These are phyloP conservation scores for Effrenium voratum DNA, from an alignment of 73 alveolate genomes.

Conservation along the genomic window DNA sequence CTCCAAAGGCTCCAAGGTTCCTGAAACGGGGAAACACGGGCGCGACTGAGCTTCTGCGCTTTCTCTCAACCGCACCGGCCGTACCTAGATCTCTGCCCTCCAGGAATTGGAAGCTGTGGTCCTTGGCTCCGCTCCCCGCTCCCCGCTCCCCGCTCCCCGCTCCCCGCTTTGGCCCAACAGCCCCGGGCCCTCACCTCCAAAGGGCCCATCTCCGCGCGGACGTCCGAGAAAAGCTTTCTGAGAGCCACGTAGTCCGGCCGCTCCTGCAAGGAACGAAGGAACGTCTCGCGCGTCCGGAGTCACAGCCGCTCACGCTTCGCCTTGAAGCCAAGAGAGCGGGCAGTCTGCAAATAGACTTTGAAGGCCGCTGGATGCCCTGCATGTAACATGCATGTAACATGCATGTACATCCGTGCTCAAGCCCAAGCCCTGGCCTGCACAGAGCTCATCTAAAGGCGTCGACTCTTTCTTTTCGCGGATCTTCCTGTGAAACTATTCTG, in stretches of 20 bases:
- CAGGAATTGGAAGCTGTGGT: constrained; percentile 86
- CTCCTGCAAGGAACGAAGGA: constrained; percentile 30
- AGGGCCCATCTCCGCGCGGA: constrained; percentile 78
- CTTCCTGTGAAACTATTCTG: constrained; percentile 76
- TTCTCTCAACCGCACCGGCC: neutral
- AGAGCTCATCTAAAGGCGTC: constrained; percentile 95
- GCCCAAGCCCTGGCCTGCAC: constrained; percentile 41
- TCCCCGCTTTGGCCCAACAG: neutral
- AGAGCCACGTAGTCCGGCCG: constrained; percentile 87
- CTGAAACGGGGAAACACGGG: neutral
- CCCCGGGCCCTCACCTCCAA: neutral
- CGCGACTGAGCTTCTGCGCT: neutral
- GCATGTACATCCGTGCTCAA: neutral
- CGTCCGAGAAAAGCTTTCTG: constrained; percentile 71
- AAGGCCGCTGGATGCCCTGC: constrained; percentile 78
- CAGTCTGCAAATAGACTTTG: constrained; percentile 67
- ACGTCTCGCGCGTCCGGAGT: neutral
- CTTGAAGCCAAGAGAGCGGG: constrained; percentile 79
- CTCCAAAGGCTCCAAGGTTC: constrained; percentile 81
- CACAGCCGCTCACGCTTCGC: neutral
- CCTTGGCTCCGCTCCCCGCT: neutral
- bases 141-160: neutral
- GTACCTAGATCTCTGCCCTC: constrained; percentile 77
- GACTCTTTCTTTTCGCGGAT: constrained; percentile 96
- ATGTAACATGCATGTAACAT: neutral